A percentile compares a stretch with the other conserved stretches of the same genome.
Evolutionary conservation across 805 yeast species (phyloP).

Genomic region (Clavispora phyllophila): DNA sequence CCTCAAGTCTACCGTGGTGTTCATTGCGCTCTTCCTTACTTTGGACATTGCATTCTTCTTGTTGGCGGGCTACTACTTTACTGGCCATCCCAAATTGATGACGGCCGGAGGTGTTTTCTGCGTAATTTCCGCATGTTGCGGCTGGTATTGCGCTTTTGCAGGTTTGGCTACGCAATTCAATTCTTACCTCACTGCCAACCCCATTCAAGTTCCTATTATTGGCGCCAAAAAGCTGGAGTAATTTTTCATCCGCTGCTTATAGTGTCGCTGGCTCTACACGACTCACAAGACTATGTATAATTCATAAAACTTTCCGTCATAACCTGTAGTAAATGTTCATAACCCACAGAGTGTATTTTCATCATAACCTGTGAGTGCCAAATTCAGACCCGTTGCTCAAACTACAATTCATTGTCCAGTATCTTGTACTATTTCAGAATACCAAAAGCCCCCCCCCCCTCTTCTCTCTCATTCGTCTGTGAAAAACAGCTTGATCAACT

Average conservation of each 20-base stretch:
- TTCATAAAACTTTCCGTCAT: too few relatives aligned
- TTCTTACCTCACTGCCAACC: constrained; percentile 10
- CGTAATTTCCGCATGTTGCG: constrained; percentile 12
- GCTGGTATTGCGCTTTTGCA: constrained; percentile 16
- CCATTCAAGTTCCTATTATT: constrained; percentile 11
- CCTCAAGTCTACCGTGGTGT: constrained; percentile 44
- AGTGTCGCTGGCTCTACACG: too few relatives aligned
- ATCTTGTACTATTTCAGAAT: too few relatives aligned
- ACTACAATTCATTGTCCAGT: too few relatives aligned
- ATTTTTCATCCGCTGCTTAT: background rate
- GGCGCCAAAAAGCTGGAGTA: constrained; percentile 1
- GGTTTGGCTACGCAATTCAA: constrained; percentile 14
- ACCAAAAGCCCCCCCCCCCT: too few relatives aligned
- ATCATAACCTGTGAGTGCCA: too few relatives aligned
- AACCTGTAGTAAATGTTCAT: too few relatives aligned
- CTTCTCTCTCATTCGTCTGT: background rate
- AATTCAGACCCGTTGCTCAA: too few relatives aligned
- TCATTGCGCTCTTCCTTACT: constrained; percentile 49
- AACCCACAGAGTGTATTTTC: too few relatives aligned
- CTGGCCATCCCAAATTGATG: constrained; percentile 18
- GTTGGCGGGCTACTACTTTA: constrained; percentile 48
- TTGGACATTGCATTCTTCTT: constrained; percentile 51
- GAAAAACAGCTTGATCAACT: constrained; percentile 9
- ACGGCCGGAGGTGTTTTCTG: constrained; percentile 14
- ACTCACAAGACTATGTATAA: too few relatives aligned